These are phyloP conservation scores for Sphagnum contortum DNA, from an alignment of 225 moss, liverwort and hornwort species.

Conservation along the genomic window DNA sequence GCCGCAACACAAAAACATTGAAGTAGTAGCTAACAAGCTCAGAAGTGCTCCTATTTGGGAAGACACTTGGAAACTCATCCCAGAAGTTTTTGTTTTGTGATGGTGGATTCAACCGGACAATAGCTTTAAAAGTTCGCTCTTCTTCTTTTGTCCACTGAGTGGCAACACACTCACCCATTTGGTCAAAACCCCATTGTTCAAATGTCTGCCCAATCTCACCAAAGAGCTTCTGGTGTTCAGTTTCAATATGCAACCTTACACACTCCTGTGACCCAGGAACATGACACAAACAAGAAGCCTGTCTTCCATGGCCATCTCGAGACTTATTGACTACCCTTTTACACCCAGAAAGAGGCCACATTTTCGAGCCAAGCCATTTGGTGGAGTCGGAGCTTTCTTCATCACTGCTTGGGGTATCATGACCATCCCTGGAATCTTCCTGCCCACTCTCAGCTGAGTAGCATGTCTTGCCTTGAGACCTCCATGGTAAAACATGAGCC, in stretches of 20 bases:
- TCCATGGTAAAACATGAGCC: slow-evolving; percentile 30
- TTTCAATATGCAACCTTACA: slow-evolving; percentile 52
- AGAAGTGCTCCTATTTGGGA: too few species aligned
- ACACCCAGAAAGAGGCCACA: slow-evolving; percentile 48
- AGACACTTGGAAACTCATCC: too few species aligned
- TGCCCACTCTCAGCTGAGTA: slow-evolving; percentile 10
- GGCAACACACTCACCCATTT: slow-evolving; percentile 72
- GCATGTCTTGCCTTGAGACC: slow-evolving; percentile 13
- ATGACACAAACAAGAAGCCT: slow-evolving; percentile 42
- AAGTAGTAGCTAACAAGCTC: too few species aligned
- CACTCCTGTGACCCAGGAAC: slow-evolving; percentile 54
- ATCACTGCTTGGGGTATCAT: slow-evolving; percentile 31
- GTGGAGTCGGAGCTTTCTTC: slow-evolving; percentile 33
- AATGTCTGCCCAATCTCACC: slow-evolving; percentile 67
- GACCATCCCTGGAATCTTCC: slow-evolving; percentile 4
- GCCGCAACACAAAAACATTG: too few species aligned
- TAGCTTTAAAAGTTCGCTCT: slow-evolving; percentile 16
- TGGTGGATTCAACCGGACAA: too few species aligned
- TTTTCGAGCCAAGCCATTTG: slow-evolving; percentile 43
- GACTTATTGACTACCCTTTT: slow-evolving; percentile 8
- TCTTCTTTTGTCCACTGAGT: slow-evolving; percentile 64
- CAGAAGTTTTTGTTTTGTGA: too few species aligned
- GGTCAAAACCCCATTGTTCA: slow-evolving; percentile 58
- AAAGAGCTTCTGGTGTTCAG: slow-evolving; percentile 27
- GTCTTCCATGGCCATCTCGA: slow-evolving; percentile 36